Evolutionary conservation across 495 filamentous ascomycete genomes (phyloP).

Genomic region (Aspergillus campestris): DNA sequence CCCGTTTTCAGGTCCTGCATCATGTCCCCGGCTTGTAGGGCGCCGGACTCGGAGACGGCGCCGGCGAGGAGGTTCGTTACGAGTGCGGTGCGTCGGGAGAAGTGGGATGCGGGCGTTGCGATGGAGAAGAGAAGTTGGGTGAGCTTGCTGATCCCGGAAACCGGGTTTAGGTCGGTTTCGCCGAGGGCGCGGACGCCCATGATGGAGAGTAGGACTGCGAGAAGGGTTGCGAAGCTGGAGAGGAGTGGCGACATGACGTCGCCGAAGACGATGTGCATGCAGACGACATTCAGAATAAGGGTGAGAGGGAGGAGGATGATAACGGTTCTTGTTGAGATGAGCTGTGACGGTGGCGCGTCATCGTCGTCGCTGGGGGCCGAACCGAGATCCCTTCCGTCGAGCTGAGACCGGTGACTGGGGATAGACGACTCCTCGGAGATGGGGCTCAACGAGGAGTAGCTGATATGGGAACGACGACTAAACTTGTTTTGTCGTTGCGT

Average conservation of each 20-base stretch:
- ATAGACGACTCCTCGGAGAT: constrained; percentile 15
- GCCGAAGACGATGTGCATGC: constrained; percentile 74
- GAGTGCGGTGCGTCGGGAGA: constrained; percentile 51
- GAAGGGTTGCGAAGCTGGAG: constrained; percentile 74
- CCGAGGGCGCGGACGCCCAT: constrained; percentile 95
- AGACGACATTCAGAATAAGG: constrained; percentile 66
- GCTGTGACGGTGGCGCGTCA: constrained; percentile 77
- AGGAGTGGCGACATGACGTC: constrained; percentile 49
- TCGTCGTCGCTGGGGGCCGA: constrained; percentile 34
- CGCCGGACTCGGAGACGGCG: constrained; percentile 81
- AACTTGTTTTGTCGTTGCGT: constrained; percentile 2
- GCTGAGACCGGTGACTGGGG: background rate
- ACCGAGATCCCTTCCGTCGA: constrained; percentile 1
- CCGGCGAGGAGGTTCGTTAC: constrained; percentile 91
- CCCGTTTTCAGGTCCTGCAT: constrained; percentile 99
- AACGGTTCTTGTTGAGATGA: constrained; percentile 66
- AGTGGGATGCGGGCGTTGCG: constrained; percentile 68
- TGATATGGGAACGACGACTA: constrained; percentile 22
- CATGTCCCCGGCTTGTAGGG: constrained; percentile 91
- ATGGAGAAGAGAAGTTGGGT: constrained; percentile 93
- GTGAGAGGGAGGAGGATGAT: constrained; percentile 66
- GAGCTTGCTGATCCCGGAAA: constrained; percentile 92
- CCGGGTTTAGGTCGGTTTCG: constrained; percentile 95
- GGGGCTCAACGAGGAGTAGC: constrained; percentile 33
- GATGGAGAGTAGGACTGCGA: constrained; percentile 81